Percentiles rank a stretch among this genome's conserved stretches.
These are phyloP conservation scores for Quercus agrifolia DNA, from an alignment of 306 rosid genomes.

Conservation along the genomic window DNA sequence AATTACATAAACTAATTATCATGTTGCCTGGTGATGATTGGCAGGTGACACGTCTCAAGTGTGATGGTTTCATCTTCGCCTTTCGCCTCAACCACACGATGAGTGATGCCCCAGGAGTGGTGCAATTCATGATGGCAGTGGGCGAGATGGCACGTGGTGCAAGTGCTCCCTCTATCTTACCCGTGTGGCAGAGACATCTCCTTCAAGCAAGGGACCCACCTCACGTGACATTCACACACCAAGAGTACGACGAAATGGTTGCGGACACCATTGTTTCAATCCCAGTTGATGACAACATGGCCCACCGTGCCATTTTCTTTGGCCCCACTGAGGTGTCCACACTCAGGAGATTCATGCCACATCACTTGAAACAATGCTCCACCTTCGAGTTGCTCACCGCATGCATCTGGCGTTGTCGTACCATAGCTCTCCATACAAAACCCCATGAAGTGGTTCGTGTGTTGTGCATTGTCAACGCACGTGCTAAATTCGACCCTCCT, in stretches of 20 bases:
- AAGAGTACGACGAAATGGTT: slow-evolving; percentile 36
- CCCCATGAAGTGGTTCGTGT: slow-evolving; percentile 43
- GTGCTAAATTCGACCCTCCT: slow-evolving; percentile 39
- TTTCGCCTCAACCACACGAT: slow-evolving; percentile 56
- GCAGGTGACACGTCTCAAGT: slow-evolving; percentile 39
- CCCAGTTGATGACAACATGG: slow-evolving; percentile 43
- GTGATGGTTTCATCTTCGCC: slow-evolving; percentile 52
- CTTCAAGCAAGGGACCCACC: slow-evolving; percentile 45
- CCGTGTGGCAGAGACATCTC: slow-evolving; percentile 40
- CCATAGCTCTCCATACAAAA: slow-evolving; percentile 28
- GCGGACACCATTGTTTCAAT: slow-evolving; percentile 31
- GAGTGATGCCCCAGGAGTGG: slow-evolving; percentile 43
- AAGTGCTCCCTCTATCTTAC: slow-evolving; percentile 23
- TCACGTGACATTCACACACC: slow-evolving; percentile 33
- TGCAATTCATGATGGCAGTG: slow-evolving; percentile 49
- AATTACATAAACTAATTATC: too few relatives aligned
- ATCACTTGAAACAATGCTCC: slow-evolving; percentile 23
- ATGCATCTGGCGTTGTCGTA: slow-evolving; percentile 58
- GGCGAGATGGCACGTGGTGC: slow-evolving; percentile 51
- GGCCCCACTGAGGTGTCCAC: slow-evolving; percentile 37
- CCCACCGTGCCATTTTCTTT: slow-evolving; percentile 48
- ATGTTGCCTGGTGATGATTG: neutral
- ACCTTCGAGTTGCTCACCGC: slow-evolving; percentile 50
- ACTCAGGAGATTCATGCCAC: slow-evolving; percentile 38
- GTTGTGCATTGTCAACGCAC: slow-evolving; percentile 39